Percentiles rank a stretch among this genome's conserved stretches.
phyloP scores from a whole-genome alignment of 257 asterid genomes.

The Jacaranda mimosifolia region DNA sequence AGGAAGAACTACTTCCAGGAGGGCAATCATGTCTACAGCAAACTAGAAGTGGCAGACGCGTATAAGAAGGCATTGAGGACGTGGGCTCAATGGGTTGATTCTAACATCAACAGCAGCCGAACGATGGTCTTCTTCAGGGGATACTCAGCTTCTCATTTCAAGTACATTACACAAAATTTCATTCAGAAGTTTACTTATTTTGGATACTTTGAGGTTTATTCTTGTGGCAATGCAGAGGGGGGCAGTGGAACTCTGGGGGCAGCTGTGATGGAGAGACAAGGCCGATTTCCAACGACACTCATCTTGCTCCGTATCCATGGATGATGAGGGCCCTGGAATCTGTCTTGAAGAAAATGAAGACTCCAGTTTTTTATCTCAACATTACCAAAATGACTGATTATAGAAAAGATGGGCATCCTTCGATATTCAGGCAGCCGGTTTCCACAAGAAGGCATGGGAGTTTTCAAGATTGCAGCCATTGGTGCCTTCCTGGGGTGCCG shows the following conservation, averaged over 20 bases:
- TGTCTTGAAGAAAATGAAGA: slow-evolving; percentile 51
- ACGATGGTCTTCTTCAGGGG: slow-evolving; percentile 65
- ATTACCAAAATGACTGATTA: slow-evolving; percentile 65
- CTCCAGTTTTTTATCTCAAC: slow-evolving; percentile 58
- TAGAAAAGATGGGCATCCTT: slow-evolving; percentile 75
- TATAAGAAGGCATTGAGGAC: slow-evolving; percentile 60
- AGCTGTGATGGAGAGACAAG: slow-evolving; percentile 60
- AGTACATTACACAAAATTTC: slow-evolving; percentile 38
- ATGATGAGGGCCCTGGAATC: slow-evolving; percentile 67
- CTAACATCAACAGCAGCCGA: slow-evolving; percentile 49
- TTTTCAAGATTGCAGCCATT: slow-evolving; percentile 74
- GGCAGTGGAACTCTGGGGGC: slow-evolving; percentile 72
- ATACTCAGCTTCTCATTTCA: slow-evolving; percentile 73
- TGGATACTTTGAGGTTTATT: no score
- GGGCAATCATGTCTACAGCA: slow-evolving; percentile 54
- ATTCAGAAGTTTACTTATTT: not conserved
- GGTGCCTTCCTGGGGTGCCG: slow-evolving; percentile 77
- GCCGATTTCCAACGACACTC: slow-evolving; percentile 54
- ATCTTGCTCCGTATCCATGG: slow-evolving; percentile 63
- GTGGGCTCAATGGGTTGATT: slow-evolving; percentile 74
- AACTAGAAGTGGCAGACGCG: slow-evolving; percentile 57
- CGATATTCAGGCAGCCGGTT: slow-evolving; percentile 49
- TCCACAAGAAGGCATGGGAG: slow-evolving; percentile 29
- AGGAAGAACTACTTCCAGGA: slow-evolving; percentile 69
- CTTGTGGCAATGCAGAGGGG: slow-evolving; percentile 52